Percentiles rank a stretch among this genome's conserved stretches.
phyloP scores from a whole-genome alignment of 805 yeast genomes.

The Wickerhamiella azyma region DNA sequence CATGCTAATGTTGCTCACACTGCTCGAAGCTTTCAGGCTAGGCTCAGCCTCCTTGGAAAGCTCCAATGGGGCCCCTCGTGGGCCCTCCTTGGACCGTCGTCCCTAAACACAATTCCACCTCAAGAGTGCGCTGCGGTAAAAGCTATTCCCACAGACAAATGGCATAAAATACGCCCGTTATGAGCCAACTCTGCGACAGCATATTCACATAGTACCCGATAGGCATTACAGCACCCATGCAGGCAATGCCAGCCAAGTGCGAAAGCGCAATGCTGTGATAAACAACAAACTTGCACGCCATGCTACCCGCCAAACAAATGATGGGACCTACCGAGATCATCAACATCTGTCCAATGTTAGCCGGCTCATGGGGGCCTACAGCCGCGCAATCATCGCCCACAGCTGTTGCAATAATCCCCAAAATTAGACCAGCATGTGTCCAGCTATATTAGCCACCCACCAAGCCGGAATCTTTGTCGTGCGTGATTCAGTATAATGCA shows the following conservation, averaged over 20 bases:
- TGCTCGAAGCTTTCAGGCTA: too few relatives aligned
- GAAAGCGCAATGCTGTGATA: neutral
- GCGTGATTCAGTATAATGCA: neutral
- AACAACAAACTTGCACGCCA: neutral
- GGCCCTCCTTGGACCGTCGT: too few relatives aligned
- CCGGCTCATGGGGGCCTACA: neutral
- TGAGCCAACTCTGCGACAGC: slow-evolving; percentile 2
- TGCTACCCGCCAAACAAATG: neutral
- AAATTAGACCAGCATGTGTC: neutral
- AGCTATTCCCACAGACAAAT: neutral
- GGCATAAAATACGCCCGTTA: neutral
- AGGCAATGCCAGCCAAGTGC: neutral
- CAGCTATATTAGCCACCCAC: neutral
- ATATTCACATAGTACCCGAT: neutral
- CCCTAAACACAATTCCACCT: too few relatives aligned
- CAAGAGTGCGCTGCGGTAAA: neutral
- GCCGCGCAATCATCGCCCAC: slow-evolving; percentile 1
- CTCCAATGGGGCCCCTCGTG: too few relatives aligned
- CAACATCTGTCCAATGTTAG: neutral
- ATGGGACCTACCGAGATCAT: neutral
- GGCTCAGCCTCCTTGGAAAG: too few relatives aligned
- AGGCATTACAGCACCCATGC: neutral
- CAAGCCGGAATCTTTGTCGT: neutral
- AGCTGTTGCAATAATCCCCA: neutral
- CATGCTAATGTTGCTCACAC: too few relatives aligned